Evolutionary conservation across 108 stramenopile genomes (phyloP), one percentile per base, ranked within the genome.

Genomic region (Epipyxis sp.): DNA sequence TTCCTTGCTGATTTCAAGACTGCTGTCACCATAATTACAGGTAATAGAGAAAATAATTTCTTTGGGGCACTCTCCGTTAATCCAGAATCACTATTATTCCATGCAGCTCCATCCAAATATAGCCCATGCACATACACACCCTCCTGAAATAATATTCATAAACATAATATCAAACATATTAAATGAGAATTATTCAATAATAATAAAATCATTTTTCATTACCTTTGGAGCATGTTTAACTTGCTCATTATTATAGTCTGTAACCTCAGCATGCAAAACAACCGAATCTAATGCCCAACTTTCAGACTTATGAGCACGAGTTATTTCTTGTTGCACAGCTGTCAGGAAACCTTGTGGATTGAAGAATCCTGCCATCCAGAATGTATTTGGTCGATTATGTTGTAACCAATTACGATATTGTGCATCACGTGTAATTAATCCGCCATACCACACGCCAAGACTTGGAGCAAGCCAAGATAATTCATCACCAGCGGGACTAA

Each of bases 271-370:
- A 58, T 68, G 0, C 30, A 84, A 37, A 0, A 58, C 77, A 29
- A 87, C 86, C 25, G 44, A 29, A 74, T 87, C 86, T 42, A 87
- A 59, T 1, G 76, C 43, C 86, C 86, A 87, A 34, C 46, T 59
- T 32, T 83, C 84, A 0, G 1, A 29, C 43, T 35, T 50, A 69
- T 87, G 84, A 0, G 0, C 41, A 6, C 86, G 74, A 20, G 84
- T 85, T 16, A 85, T 81, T 58, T 87, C 84, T 57, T 87, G 86
- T 79, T 85, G 78, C 10, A 87, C 78, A 3, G 83, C 83, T 1
- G 86, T 87, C 43, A 87, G 58, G 69, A 87, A 83, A 0, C 83
- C 86, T 42, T 83, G 84, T 40, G 86, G 76, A 76, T 84, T 83
- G 43, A 54, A 61, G 78, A 84, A 87, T 10, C 86, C 86, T 0